A percentile compares a stretch with the other conserved stretches of the same genome.
phyloP scores from a whole-genome alignment of 208 protist genomes.

The Tritrichomonas musculus region DNA sequence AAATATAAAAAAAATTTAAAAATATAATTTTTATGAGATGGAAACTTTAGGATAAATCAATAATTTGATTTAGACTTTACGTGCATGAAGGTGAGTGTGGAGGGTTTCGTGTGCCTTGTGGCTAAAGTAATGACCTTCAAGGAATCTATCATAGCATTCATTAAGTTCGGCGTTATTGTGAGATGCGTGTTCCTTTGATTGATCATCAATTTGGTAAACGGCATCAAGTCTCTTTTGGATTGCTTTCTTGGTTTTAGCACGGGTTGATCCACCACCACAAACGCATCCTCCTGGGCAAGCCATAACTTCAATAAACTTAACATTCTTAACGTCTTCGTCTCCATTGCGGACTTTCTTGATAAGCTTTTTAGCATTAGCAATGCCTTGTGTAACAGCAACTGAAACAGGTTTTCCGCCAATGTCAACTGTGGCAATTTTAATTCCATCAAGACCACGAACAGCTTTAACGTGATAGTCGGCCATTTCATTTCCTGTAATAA shows the following conservation, averaged over 20 bases:
- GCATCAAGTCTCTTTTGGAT: not conserved
- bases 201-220: not conserved
- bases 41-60: too few relatives aligned
- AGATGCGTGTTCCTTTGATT: not conserved
- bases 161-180: too few relatives aligned
- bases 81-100: too few relatives aligned
- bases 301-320: slow-evolving; percentile 3
- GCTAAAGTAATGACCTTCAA: too few relatives aligned
- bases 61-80: too few relatives aligned
- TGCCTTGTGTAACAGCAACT: not conserved
- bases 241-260: not conserved
- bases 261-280: not conserved
- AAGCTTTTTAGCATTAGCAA: not conserved
- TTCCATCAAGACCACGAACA: not conserved
- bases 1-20: too few relatives aligned
- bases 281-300: slow-evolving; percentile 13
- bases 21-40: too few relatives aligned
- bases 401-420: not conserved
- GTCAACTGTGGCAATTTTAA: slow-evolving; percentile 41
- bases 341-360: not conserved
- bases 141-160: too few relatives aligned
- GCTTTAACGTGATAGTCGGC: not conserved
- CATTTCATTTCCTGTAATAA: not conserved
- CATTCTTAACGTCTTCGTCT: not conserved
- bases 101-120: too few relatives aligned